phyloP scores from a whole-genome alignment of 148 eudicot species.

The Camellia lanceoleosa region DNA sequence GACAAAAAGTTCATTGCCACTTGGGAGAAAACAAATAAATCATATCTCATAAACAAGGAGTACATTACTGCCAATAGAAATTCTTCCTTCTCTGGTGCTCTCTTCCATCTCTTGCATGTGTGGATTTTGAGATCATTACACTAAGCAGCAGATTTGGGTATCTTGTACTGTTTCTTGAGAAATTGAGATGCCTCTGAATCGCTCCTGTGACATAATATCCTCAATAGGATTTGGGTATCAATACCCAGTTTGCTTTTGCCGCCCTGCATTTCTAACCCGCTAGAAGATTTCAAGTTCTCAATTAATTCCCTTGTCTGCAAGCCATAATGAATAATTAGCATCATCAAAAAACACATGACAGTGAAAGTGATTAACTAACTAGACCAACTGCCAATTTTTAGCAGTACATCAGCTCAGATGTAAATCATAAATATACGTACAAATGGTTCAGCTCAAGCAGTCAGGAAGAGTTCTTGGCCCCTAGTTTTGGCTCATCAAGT shows the following conservation, averaged over 20 bases:
- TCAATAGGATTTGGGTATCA: constrained; percentile 68
- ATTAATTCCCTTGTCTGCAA: constrained; percentile 88
- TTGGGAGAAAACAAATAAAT: not conserved
- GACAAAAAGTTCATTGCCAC: not conserved
- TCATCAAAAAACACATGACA: not conserved
- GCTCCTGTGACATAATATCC: constrained; percentile 85
- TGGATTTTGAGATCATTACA: not conserved
- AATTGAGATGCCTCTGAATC: constrained; percentile 95
- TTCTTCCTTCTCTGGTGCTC: constrained; percentile 5
- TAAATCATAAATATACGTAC: not conserved
- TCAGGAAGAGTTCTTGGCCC: not conserved
- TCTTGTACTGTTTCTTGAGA: constrained; percentile 94
- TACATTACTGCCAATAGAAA: not conserved
- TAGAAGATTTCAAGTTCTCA: constrained; percentile 75
- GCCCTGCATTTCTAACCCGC: constrained; percentile 62
- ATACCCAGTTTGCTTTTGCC: constrained; percentile 74
- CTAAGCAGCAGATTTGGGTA: constrained; percentile 74
- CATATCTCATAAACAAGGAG: not conserved
- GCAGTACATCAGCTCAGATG: not conserved
- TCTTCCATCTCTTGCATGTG: not conserved
- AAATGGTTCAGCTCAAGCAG: not conserved
- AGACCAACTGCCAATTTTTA: not conserved
- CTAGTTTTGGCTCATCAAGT: not conserved
- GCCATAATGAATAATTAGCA: constrained; percentile 8
- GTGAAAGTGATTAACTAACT: not conserved